Evolutionary conservation across 495 filamentous ascomycete genomes (phyloP).

Genomic region (Penicillium paxilli): DNA sequence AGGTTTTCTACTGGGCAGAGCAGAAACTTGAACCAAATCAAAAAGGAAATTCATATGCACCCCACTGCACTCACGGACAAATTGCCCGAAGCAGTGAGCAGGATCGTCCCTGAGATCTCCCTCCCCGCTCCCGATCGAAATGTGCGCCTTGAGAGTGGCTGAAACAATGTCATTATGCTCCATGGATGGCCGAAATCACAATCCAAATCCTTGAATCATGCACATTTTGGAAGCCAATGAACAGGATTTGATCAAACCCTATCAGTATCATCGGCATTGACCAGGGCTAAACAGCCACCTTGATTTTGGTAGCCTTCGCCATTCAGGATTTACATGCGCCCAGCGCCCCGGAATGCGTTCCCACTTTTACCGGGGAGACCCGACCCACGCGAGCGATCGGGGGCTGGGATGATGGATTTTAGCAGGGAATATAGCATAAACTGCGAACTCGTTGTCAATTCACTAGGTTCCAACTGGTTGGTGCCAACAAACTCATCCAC

Average conservation of each 20-base stretch:
- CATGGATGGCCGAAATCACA: neutral
- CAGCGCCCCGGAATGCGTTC: slow-evolving; percentile 10
- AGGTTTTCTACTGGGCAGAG: slow-evolving; percentile 3
- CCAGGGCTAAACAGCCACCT: neutral
- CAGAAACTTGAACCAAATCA: neutral
- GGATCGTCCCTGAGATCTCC: slow-evolving; percentile 23
- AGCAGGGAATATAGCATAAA: neutral
- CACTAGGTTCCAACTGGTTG: neutral
- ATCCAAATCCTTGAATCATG: neutral
- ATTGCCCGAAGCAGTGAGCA: slow-evolving; percentile 23
- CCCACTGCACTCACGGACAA: slow-evolving; percentile 26
- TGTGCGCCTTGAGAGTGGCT: slow-evolving; percentile 10
- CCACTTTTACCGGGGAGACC: slow-evolving; percentile 14
- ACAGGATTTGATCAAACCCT: neutral
- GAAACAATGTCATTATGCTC: slow-evolving; percentile 18
- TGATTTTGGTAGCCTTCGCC: neutral
- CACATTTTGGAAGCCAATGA: slow-evolving; percentile 1
- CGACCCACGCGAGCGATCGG: slow-evolving; percentile 25
- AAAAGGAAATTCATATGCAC: slow-evolving; percentile 14
- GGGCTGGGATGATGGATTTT: slow-evolving; percentile 13
- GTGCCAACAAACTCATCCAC: neutral
- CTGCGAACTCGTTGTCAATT: neutral
- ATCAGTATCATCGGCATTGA: neutral
- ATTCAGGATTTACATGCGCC: slow-evolving; percentile 1
- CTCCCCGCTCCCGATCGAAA: slow-evolving; percentile 17